These are phyloP conservation scores for Termitomyces sp. DNA, from an alignment of 768 basidiomycete genomes.

Conservation along the genomic window DNA sequence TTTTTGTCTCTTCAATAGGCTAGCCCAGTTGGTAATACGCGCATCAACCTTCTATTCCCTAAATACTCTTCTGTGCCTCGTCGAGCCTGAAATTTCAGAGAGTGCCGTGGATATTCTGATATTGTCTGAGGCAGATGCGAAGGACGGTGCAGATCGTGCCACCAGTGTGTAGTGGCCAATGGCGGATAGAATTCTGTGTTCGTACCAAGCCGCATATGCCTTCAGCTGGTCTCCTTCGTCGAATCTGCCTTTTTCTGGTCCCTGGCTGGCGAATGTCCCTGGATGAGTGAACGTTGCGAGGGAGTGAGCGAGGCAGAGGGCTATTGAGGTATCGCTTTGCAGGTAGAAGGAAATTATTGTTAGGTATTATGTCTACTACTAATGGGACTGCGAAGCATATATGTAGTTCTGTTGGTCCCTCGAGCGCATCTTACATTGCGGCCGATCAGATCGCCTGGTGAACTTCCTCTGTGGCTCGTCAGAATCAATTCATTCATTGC, in stretches of 20 bases:
- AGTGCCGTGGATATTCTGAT: too few species aligned
- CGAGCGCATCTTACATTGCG: constrained; percentile 44
- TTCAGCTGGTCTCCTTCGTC: constrained; percentile 17
- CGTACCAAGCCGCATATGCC: constrained; percentile 12
- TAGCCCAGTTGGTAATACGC: constrained; percentile 39
- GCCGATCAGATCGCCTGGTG: constrained; percentile 33
- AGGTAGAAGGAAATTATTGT: constrained; percentile 31
- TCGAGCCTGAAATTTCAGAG: constrained; percentile 26
- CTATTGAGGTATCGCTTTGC: constrained; percentile 47
- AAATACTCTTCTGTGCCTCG: constrained; percentile 22
- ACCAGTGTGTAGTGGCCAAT: constrained; percentile 29
- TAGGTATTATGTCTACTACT: constrained; percentile 33
- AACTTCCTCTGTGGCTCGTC: constrained; percentile 35
- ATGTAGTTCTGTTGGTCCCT: constrained; percentile 39
- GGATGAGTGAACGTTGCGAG: constrained; percentile 26
- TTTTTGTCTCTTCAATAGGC: constrained; percentile 47
- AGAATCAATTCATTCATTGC: too few species aligned
- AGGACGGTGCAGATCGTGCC: constrained; percentile 32
- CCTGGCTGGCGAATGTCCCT: not conserved
- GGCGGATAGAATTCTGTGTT: constrained; percentile 14
- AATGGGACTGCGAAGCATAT: constrained; percentile 34
- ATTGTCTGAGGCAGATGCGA: too few species aligned
- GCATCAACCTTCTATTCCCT: constrained; percentile 44
- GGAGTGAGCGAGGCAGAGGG: constrained; percentile 40
- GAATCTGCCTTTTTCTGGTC: constrained; percentile 10